Base-by-base conservation (phyloP, 306 rosid genomes). In the Acmispon strigosus region DNA sequence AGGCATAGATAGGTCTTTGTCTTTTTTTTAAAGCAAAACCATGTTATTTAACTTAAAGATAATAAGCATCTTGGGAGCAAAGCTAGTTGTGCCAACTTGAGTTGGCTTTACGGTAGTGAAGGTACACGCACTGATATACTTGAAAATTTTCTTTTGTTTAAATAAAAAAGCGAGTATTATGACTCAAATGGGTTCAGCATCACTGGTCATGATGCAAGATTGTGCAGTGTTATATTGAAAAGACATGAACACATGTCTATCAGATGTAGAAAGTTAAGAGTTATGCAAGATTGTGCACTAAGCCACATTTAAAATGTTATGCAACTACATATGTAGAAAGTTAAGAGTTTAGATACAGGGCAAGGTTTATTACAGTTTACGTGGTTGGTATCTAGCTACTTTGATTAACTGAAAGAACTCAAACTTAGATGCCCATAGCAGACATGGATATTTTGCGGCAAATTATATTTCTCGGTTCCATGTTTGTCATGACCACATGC, bases 351-450 rank as follows among this genome's bases (percentile, higher is more conserved):
- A 17, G 22, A 32, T 51, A 64, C 48, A 55, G 37, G 49, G 43
- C 22, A 53, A 74, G 36, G 53, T 16, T 52, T 55, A 10, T 50
- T 43, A 44, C 52, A 16, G 19, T 62, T 49, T 50, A 16, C 6
- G 9, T 9, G 42, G 19, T 36, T 54, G 41, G 42, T 13, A 67
- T n/a, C 5, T 19, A 22, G 48, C 47, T 24, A 37, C 51, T 62
- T 27, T 48, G 70, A 44, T 66, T 53, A 67, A 44, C 44, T 36
- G 62, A 80, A 15, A 50, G 70, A 56, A 61, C 14, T 36, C 24
- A 19, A 34, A 70, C 71, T 11, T 52, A 8, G 27, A 57, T 50
- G 66, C 41, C 37, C 24, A 75, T 70, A 41, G 42, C 54, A 52
- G 48, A 42, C 37, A 63, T 12, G 56, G 58, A 70, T 22, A 48